Percentiles rank a stretch among this genome's conserved stretches.
These are phyloP conservation scores for Aspergillus affinis DNA, from an alignment of 495 filamentous ascomycete species.

Conservation along the genomic window DNA sequence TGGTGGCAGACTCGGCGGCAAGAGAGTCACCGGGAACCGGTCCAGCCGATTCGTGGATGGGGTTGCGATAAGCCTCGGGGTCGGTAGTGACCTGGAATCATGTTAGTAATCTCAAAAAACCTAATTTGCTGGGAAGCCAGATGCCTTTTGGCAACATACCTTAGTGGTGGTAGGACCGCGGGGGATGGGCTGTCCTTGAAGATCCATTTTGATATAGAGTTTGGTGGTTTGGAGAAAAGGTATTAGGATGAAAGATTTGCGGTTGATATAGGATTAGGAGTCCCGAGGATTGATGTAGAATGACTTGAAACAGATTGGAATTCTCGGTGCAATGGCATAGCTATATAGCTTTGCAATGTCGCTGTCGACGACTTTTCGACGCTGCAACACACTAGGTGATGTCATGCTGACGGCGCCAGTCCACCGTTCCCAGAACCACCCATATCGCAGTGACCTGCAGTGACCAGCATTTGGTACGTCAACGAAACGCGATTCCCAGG, in stretches of 20 bases:
- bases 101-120: neutral
- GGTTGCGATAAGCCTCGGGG: constrained; percentile 39
- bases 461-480: constrained; percentile 23
- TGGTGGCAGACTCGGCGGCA: constrained; percentile 58
- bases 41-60: constrained; percentile 54
- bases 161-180: constrained; percentile 42
- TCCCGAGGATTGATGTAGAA: constrained; percentile 7
- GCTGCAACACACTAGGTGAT: constrained; percentile 22
- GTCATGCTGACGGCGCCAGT: constrained; percentile 38
- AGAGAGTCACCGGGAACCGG: constrained; percentile 62
- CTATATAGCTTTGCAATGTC: constrained; percentile 27
- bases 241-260: constrained; percentile 1
- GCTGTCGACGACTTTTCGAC: constrained; percentile 3
- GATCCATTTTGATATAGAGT: constrained; percentile 37
- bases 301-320: neutral
- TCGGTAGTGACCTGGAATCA: constrained; percentile 47
- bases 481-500: constrained; percentile 14
- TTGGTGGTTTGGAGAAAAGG: neutral
- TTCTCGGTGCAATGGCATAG: constrained; percentile 1
- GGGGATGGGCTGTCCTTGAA: constrained; percentile 48
- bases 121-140: no score
- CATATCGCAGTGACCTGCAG: neutral
- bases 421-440: constrained; percentile 9
- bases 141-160: constrained; percentile 19
- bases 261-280: constrained; percentile 3